Evolutionary conservation across 148 eudicot species (phyloP).

Genomic region (Persicaria maculosa): DNA sequence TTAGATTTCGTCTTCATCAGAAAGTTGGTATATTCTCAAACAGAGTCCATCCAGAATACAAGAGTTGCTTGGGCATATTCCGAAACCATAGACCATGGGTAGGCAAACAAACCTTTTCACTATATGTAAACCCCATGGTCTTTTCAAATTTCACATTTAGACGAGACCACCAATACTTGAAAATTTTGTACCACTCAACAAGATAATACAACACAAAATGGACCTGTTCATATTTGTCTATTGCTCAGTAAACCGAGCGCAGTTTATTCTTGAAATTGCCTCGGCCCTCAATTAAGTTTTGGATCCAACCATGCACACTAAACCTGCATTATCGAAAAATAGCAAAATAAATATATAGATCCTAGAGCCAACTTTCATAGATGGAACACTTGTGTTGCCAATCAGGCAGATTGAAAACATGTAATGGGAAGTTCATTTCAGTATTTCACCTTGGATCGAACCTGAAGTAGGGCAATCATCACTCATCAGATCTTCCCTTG

Average conservation of each 20-base stretch:
- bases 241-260: background rate
- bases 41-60: background rate
- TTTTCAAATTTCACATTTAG: background rate
- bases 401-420: background rate
- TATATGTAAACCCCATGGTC: background rate
- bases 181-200: background rate
- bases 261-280: background rate
- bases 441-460: constrained; percentile 5
- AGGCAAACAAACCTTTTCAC: background rate
- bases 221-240: constrained; percentile 3
- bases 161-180: background rate
- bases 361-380: background rate
- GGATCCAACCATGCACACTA: background rate
- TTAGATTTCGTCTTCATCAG: background rate
- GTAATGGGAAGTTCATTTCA: background rate
- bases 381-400: background rate
- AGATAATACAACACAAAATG: constrained; percentile 7
- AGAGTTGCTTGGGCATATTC: background rate
- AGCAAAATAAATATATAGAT: background rate
- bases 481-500: background rate
- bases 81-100: background rate
- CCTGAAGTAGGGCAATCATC: background rate
- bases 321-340: background rate
- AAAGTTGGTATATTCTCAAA: background rate
- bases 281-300: background rate